Conservation (phyloP, 495 filamentous ascomycete genomes). For the Delitschia confertaspora region DNA sequence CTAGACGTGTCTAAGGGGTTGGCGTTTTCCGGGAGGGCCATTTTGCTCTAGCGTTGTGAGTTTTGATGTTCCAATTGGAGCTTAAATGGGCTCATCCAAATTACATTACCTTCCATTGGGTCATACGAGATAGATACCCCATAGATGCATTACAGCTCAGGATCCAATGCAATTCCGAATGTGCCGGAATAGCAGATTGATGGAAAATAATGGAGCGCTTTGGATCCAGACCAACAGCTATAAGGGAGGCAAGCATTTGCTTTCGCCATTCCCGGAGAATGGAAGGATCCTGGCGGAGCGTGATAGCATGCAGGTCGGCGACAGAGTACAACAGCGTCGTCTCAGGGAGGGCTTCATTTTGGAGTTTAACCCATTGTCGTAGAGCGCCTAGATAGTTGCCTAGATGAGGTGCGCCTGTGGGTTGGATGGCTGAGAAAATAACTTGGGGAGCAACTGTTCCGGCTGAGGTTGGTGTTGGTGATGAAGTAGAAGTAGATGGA, state of each 20-base stretch:
- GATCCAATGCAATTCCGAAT: slow-evolving; percentile 93
- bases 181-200: slow-evolving; percentile 67
- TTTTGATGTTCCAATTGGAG: not conserved
- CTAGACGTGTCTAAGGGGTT: slow-evolving; percentile 43
- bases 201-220: slow-evolving; percentile 70
- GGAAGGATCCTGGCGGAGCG: slow-evolving; percentile 53
- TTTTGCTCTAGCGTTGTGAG: slow-evolving; percentile 52
- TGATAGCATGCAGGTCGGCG: slow-evolving; percentile 90
- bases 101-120: slow-evolving; percentile 98
- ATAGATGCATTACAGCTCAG: slow-evolving; percentile 79
- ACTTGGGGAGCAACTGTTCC: too few relatives aligned
- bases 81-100: too few relatives aligned
- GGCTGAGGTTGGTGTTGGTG: too few relatives aligned
- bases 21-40: slow-evolving; percentile 48
- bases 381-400: slow-evolving; percentile 96
- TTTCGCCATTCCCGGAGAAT: slow-evolving; percentile 54
- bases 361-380: slow-evolving; percentile 70
- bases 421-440: slow-evolving; percentile 94
- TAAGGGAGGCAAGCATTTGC: slow-evolving; percentile 66
- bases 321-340: slow-evolving; percentile 70
- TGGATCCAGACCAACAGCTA: slow-evolving; percentile 78
- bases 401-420: slow-evolving; percentile 89
- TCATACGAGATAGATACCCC: slow-evolving; percentile 89
- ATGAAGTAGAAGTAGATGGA: too few relatives aligned
- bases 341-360: slow-evolving; percentile 47